These are phyloP conservation scores for Mitragyna speciosa DNA, from an alignment of 257 asterid genomes.

Conservation along the genomic window DNA sequence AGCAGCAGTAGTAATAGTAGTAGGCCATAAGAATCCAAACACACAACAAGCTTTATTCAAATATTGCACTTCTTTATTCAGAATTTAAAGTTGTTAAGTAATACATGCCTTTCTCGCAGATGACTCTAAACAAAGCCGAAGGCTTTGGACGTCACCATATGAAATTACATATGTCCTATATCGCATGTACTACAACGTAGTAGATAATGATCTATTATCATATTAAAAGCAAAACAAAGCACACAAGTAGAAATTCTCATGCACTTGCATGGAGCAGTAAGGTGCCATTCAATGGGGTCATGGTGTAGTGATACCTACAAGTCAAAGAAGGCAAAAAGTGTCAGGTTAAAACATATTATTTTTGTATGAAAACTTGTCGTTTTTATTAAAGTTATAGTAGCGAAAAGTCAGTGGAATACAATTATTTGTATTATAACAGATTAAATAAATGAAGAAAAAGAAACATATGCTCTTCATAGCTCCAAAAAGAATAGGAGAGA, in stretches of 20 bases:
- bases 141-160: background rate
- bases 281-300: background rate
- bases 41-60: background rate
- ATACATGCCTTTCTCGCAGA: background rate
- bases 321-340: background rate
- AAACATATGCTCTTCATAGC: background rate
- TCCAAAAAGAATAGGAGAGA: background rate
- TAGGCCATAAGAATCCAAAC: background rate
- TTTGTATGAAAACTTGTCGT: too few species aligned
- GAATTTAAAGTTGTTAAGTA: background rate
- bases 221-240: too few species aligned
- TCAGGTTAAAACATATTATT: too few species aligned
- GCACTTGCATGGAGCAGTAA: background rate
- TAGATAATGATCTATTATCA: too few species aligned
- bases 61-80: background rate
- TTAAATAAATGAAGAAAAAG: too few species aligned
- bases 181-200: too few species aligned
- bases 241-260: background rate
- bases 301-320: conserved; percentile 29
- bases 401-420: too few species aligned
- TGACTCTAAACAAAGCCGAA: background rate
- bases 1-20: too few species aligned
- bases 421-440: too few species aligned
- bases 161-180: background rate
- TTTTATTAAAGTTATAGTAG: too few species aligned